These are phyloP conservation scores for Fusarium pininemorale DNA, from an alignment of 2,329 filamentous ascomycete species.

Conservation along the genomic window DNA sequence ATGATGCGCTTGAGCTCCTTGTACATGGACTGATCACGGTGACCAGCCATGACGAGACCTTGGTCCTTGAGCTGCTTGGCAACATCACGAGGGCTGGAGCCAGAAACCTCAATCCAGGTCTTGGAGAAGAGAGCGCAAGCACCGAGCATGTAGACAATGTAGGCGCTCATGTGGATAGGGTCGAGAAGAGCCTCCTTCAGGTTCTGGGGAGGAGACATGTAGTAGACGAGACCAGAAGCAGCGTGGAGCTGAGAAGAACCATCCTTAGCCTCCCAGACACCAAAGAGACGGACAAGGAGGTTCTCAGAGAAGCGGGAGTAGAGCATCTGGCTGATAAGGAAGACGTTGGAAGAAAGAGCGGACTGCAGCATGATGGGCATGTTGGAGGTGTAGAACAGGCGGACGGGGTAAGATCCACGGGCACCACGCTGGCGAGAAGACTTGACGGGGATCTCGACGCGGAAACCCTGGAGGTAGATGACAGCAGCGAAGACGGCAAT, in stretches of 20 bases:
- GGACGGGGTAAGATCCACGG: slow-evolving; percentile 96
- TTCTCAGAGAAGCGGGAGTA: slow-evolving; percentile 99
- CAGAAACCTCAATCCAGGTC: slow-evolving; percentile 99
- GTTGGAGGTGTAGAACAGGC: slow-evolving; percentile 99
- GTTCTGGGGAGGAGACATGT: slow-evolving; percentile 98
- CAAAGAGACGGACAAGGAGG: slow-evolving; percentile 94
- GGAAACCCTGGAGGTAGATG: slow-evolving; percentile 99
- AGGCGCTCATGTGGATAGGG: slow-evolving; percentile 94
- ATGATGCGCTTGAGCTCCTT: slow-evolving; percentile 99
- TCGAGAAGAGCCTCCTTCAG: slow-evolving; percentile 97
- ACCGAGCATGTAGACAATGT: slow-evolving; percentile 97
- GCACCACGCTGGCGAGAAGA: slow-evolving; percentile 98
- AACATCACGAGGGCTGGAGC: slow-evolving; percentile 95
- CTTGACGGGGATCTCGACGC: slow-evolving; percentile 99
- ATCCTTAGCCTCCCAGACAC: slow-evolving; percentile 98
- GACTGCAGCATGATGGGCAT: slow-evolving; percentile 99
- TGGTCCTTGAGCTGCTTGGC: slow-evolving; percentile 99
- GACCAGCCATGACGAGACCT: slow-evolving; percentile 98
- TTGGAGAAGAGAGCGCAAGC: slow-evolving; percentile 99
- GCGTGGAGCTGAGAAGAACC: slow-evolving; percentile 96
- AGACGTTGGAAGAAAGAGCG: slow-evolving; percentile 97
- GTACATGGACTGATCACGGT: slow-evolving; percentile 99
- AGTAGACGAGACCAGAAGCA: slow-evolving; percentile 94
- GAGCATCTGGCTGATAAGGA: slow-evolving; percentile 99
- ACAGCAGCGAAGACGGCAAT: slow-evolving; percentile 94